Base-by-base conservation (phyloP, 805 yeast species). In the Hanseniaspora jakobsenii region DNA sequence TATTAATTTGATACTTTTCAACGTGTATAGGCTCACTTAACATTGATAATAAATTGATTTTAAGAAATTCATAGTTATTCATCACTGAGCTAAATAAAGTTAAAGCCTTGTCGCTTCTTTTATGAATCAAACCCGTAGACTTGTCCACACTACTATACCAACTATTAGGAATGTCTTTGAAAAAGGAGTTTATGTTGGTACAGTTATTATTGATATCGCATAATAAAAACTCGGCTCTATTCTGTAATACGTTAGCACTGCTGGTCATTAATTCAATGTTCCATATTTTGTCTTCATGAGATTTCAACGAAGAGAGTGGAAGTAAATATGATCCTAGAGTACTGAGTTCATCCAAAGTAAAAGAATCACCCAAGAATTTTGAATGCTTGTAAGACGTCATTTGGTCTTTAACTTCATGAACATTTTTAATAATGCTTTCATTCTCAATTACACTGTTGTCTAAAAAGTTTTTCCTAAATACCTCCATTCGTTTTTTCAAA, bases 401-500 rank as follows among this genome's bases (percentile, higher is more conserved):
- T 10, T 6, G 10, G 6, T 24, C 10, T 24, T 24, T 10, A 7
- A 7, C 9, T 24, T 7, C 34, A 9, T 31, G 28, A 18, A 21
- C 23, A 30, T 42, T 35, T 7, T 4, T 14, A 4, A 12, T 13
- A 3, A 49, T 26, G 7, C 26, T n/a, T 8, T 39, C 13, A 3
- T 38, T 36, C n/a, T 36, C 45, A 9, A 41, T 37, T 9, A 34
- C 28, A 13, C 51, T 21, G 3, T 49, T 43, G 13, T 42, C 39
- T 5, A 73, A 55, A 10, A 72, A 55, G 26, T 57, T 46, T 22
- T 51, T 49, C 34, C 72, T 66, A 52, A 84, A 73, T 0, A 73
- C 57, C 1, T 56, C 46, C 81, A 87, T 77, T 55, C 95, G 66
- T 28, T 67, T 61, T 0, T 55, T 53, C 21, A 82, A 61, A 0